phyloP scores from a whole-genome alignment of 768 basidiomycete genomes.

The Lactarius quietus region DNA sequence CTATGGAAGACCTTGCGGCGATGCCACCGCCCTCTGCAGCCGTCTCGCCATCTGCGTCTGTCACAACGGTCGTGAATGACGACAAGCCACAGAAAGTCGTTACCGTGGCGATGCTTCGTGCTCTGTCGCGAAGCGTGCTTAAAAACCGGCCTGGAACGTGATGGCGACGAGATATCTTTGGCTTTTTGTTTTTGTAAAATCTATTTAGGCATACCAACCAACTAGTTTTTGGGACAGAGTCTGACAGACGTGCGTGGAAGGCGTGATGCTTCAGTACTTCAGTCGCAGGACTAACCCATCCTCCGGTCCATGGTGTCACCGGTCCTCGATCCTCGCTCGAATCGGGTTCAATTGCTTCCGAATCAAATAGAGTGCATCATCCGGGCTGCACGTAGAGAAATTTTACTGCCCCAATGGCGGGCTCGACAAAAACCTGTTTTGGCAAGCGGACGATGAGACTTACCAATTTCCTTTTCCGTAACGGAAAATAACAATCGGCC shows the following conservation, averaged over 20 bases:
- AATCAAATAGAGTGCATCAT: background rate
- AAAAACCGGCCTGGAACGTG: slow-evolving; percentile 6
- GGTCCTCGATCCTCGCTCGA: background rate
- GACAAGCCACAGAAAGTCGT: slow-evolving; percentile 13
- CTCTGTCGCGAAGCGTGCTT: slow-evolving; percentile 20
- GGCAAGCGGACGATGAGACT: background rate
- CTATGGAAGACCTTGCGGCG: slow-evolving; percentile 2
- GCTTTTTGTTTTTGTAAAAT: background rate
- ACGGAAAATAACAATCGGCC: background rate
- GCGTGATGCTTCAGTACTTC: no score
- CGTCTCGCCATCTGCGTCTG: slow-evolving; percentile 20
- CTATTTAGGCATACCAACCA: background rate
- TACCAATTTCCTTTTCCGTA: background rate
- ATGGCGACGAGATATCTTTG: background rate
- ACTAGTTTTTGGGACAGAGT: background rate
- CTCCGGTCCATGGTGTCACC: no score
- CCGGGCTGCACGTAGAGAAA: background rate
- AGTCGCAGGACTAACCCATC: no score
- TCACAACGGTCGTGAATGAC: slow-evolving; percentile 19
- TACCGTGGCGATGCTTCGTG: slow-evolving; percentile 27
- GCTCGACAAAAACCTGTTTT: background rate
- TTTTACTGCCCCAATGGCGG: background rate
- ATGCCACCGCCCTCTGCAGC: slow-evolving; percentile 21
- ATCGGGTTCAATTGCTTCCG: background rate
- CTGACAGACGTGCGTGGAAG: background rate